phyloP scores from a whole-genome alignment of 768 basidiomycete species.

The Saitozyma podzolica region DNA sequence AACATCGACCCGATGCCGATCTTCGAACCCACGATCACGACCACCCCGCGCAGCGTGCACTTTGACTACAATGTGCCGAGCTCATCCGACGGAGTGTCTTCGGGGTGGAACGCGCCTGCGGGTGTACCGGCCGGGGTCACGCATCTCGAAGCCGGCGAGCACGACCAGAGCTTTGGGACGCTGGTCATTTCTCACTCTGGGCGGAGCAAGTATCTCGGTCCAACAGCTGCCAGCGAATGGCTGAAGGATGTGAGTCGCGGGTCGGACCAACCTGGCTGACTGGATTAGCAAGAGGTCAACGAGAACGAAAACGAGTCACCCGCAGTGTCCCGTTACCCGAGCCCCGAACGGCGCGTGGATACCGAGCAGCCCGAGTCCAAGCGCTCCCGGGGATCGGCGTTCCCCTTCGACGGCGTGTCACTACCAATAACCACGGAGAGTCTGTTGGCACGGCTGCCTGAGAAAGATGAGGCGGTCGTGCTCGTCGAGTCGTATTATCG shows the following conservation, averaged over 20 bases:
- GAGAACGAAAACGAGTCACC: too few relatives aligned
- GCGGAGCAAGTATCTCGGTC: slow-evolving; percentile 29
- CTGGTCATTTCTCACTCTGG: slow-evolving; percentile 24
- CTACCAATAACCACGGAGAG: neutral
- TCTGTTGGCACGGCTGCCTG: slow-evolving; percentile 14
- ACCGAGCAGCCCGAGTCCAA: too few relatives aligned
- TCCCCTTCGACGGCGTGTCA: slow-evolving; percentile 11
- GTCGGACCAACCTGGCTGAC: neutral
- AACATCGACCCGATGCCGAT: too few relatives aligned
- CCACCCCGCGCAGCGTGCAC: too few relatives aligned
- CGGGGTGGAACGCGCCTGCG: too few relatives aligned
- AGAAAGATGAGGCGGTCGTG: slow-evolving; percentile 21
- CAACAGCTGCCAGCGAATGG: slow-evolving; percentile 33
- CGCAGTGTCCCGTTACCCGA: too few relatives aligned
- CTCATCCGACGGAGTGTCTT: too few relatives aligned
- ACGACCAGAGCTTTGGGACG: slow-evolving; percentile 25
- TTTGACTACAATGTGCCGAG: too few relatives aligned
- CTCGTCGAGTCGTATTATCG: slow-evolving; percentile 26
- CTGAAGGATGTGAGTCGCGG: slow-evolving; percentile 17
- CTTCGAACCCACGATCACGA: too few relatives aligned
- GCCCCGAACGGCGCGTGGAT: too few relatives aligned
- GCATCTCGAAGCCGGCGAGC: too few relatives aligned
- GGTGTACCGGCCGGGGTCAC: too few relatives aligned
- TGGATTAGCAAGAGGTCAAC: slow-evolving; percentile 20
- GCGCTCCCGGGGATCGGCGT: neutral